These are phyloP conservation scores for Cyclaneusma minus DNA, from an alignment of 2,329 filamentous ascomycete species.

Conservation along the genomic window DNA sequence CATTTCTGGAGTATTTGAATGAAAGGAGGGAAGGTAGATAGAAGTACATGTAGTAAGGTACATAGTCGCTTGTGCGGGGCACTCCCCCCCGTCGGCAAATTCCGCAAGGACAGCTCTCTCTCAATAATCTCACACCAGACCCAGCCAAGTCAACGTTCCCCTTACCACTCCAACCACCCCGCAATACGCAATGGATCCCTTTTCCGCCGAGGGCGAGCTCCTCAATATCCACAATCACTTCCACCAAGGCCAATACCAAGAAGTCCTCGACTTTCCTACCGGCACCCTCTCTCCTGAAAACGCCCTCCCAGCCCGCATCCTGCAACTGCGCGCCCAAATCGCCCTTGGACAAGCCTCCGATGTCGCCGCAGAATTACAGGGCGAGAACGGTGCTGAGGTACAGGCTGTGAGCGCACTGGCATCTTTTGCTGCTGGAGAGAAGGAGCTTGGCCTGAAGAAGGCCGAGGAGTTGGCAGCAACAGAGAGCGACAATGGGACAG, in stretches of 20 bases:
- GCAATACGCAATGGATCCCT: conserved; percentile 55
- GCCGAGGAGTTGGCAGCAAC: conserved; percentile 53
- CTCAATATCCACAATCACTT: conserved; percentile 58
- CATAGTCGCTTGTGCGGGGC: too few relatives aligned
- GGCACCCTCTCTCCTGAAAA: conserved; percentile 68
- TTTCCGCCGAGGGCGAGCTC: conserved; percentile 55
- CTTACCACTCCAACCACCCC: conserved; percentile 4
- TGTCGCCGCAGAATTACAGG: conserved; percentile 52
- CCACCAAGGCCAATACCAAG: conserved; percentile 70
- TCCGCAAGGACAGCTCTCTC: too few relatives aligned
- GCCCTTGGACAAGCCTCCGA: conserved; percentile 64
- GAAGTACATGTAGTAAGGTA: too few relatives aligned
- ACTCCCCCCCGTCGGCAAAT: too few relatives aligned
- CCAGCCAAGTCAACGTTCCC: conserved; percentile 2
- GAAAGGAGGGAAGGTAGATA: too few relatives aligned
- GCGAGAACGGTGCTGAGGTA: conserved; percentile 54
- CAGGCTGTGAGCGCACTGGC: conserved; percentile 65
- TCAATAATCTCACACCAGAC: conserved; percentile 7
- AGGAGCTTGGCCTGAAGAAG: conserved; percentile 43
- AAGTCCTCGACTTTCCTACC: conserved; percentile 74
- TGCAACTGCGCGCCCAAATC: conserved; percentile 69
- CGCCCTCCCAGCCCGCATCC: conserved; percentile 56
- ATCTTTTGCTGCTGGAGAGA: conserved; percentile 42
- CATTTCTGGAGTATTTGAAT: too few relatives aligned
- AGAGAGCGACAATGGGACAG: conserved; percentile 56